Conservation (phyloP, 2,329 filamentous ascomycete genomes). For the Epichloe baconii region DNA sequence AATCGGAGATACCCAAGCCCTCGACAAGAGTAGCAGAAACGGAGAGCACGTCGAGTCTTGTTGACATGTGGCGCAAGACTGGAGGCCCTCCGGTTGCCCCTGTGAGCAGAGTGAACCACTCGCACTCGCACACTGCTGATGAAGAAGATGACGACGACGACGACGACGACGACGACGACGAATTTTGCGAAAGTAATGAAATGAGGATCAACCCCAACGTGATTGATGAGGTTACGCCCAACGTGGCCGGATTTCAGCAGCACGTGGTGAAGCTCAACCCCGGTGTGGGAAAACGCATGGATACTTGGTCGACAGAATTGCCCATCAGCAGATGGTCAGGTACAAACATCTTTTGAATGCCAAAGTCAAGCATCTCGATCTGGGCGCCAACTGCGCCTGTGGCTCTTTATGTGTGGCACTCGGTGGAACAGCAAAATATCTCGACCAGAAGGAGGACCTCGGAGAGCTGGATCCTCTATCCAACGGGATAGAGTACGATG, state of each 20-base stretch:
- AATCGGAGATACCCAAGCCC: constrained; percentile 35
- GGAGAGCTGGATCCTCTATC: constrained; percentile 45
- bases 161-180: constrained; percentile 42
- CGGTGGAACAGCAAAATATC: constrained; percentile 50
- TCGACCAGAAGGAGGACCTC: constrained; percentile 46
- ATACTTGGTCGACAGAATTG: constrained; percentile 68
- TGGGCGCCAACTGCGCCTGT: constrained; percentile 48
- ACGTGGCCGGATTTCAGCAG: constrained; percentile 59
- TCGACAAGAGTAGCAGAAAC: constrained; percentile 14
- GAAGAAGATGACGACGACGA: neutral
- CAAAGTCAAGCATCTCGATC: constrained; percentile 56
- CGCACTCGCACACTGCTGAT: constrained; percentile 1
- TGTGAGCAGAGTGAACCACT: constrained; percentile 22
- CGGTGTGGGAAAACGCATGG: constrained; percentile 40
- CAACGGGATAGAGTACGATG: constrained; percentile 40
- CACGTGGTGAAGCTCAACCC: constrained; percentile 66
- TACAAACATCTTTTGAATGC: constrained; percentile 65
- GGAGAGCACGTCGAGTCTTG: constrained; percentile 31
- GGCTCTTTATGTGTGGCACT: constrained; percentile 49
- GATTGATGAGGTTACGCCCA: constrained; percentile 58
- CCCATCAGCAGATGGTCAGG: constrained; percentile 63
- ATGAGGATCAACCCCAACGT: constrained; percentile 49
- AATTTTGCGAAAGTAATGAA: constrained; percentile 42
- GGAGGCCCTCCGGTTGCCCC: constrained; percentile 41
- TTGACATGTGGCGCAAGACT: constrained; percentile 36